Evolutionary conservation across 2,329 filamentous ascomycete genomes (phyloP).

Genomic region (Ambrosiella xylebori): DNA sequence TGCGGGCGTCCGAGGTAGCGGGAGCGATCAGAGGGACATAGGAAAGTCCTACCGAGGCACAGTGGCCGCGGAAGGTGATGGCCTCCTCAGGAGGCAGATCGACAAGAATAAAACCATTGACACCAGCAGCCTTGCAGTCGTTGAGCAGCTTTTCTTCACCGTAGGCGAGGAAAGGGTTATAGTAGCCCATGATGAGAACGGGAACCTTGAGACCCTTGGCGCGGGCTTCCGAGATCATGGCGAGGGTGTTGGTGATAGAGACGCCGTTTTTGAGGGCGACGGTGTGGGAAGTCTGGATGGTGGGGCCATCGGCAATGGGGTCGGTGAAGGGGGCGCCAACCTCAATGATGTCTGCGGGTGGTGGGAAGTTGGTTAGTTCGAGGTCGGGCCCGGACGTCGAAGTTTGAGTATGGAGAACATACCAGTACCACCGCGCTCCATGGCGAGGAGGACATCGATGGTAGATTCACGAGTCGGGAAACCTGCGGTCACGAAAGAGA

Average conservation of each 20-base stretch:
- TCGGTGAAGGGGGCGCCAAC: constrained; percentile 94
- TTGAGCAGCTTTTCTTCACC: constrained; percentile 77
- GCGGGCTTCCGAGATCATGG: constrained; percentile 70
- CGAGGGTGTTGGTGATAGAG: constrained; percentile 59
- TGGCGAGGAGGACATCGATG: constrained; percentile 64
- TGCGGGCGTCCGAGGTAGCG: constrained; percentile 75
- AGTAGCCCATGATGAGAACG: constrained; percentile 95
- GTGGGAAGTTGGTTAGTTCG: neutral
- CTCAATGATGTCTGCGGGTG: constrained; percentile 60
- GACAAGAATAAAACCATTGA: constrained; percentile 94
- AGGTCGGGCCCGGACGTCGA: no score
- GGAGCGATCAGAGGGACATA: constrained; percentile 96
- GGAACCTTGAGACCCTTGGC: constrained; percentile 61
- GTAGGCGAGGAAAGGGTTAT: constrained; percentile 88
- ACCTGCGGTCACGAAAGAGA: constrained; percentile 92
- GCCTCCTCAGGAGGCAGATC: constrained; percentile 94
- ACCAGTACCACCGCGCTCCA: constrained; percentile 74
- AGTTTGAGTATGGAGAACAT: constrained; percentile 32
- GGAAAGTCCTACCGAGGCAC: constrained; percentile 63
- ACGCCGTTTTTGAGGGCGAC: constrained; percentile 79
- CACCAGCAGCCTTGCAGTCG: constrained; percentile 67
- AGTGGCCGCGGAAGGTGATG: constrained; percentile 73
- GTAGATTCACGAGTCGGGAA: constrained; percentile 73
- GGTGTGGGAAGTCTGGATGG: constrained; percentile 90
- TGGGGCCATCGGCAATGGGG: constrained; percentile 92